These are phyloP conservation scores for Escovopsis sp. DNA, from an alignment of 2,329 filamentous ascomycete genomes.

Conservation along the genomic window DNA sequence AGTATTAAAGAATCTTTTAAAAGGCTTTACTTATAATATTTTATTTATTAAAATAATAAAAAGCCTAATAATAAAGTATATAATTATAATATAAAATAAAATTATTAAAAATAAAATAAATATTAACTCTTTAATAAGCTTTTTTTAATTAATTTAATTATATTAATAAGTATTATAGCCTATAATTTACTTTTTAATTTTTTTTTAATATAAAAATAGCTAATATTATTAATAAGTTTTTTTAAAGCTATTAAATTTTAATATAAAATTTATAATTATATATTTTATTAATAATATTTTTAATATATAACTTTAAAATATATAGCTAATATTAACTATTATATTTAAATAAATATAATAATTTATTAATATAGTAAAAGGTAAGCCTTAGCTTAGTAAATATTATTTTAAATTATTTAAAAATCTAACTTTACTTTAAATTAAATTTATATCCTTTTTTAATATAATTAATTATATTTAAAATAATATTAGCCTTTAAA, in stretches of 20 bases:
- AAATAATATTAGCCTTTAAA: neutral
- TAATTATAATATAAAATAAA: too few relatives aligned
- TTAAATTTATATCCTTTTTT: neutral
- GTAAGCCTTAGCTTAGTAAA: neutral
- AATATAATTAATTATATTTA: constrained; percentile 1
- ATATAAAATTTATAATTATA: neutral
- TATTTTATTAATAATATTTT: neutral
- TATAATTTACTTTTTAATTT: neutral
- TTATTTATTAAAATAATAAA: too few relatives aligned
- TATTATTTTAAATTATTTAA: too few relatives aligned
- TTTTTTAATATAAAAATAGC: neutral
- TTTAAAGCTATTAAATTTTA: neutral
- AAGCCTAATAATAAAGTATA: too few relatives aligned
- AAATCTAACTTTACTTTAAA: neutral
- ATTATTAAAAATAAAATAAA: too few relatives aligned
- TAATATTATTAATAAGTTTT: neutral
- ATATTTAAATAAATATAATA: neutral
- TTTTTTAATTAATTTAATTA: too few relatives aligned
- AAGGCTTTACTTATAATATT: too few relatives aligned
- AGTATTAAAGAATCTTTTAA: too few relatives aligned
- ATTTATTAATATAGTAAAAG: neutral
- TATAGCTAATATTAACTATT: neutral
- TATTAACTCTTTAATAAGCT: too few relatives aligned
- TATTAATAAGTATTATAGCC: neutral
- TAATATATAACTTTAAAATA: neutral